Percentiles rank a stretch among this genome's conserved stretches.
Evolutionary conservation across 2,329 filamentous ascomycete species (phyloP).

Genomic region (Neonectria neomacrospora): DNA sequence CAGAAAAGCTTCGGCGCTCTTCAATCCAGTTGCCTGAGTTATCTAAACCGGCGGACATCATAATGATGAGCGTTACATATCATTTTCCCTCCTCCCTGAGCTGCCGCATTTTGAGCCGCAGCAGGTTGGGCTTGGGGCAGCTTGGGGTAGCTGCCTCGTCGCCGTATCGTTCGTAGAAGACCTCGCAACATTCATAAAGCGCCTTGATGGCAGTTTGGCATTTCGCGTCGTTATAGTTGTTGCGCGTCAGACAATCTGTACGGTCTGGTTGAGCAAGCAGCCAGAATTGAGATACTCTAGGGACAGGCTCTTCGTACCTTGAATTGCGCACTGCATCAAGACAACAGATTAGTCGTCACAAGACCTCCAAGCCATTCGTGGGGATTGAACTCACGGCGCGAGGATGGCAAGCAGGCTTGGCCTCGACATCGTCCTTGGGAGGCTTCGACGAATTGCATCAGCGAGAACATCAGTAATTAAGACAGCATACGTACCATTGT

Average conservation of each 20-base stretch:
- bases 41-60: constrained; percentile 57
- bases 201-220: constrained; percentile 83
- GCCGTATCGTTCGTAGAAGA: constrained; percentile 84
- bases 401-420: constrained; percentile 85
- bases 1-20: constrained; percentile 81
- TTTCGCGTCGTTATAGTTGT: constrained; percentile 85
- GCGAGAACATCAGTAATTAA: neutral
- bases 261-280: constrained; percentile 15
- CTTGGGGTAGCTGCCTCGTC: constrained; percentile 80
- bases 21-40: constrained; percentile 75
- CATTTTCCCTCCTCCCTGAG: constrained; percentile 55
- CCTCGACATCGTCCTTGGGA: constrained; percentile 76
- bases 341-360: constrained; percentile 18
- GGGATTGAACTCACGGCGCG: constrained; percentile 73
- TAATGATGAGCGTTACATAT: constrained; percentile 60
- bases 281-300: neutral
- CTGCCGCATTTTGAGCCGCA: constrained; percentile 89
- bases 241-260: constrained; percentile 85
- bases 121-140: constrained; percentile 84
- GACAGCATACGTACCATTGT: constrained; percentile 18
- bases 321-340: constrained; percentile 82
- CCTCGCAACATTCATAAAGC: constrained; percentile 92
- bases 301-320: constrained; percentile 65
- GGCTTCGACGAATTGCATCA: constrained; percentile 30
- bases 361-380: neutral